These are phyloP conservation scores for Zymoseptoria ardabiliae DNA, from an alignment of 2,329 filamentous ascomycete species.

Conservation along the genomic window DNA sequence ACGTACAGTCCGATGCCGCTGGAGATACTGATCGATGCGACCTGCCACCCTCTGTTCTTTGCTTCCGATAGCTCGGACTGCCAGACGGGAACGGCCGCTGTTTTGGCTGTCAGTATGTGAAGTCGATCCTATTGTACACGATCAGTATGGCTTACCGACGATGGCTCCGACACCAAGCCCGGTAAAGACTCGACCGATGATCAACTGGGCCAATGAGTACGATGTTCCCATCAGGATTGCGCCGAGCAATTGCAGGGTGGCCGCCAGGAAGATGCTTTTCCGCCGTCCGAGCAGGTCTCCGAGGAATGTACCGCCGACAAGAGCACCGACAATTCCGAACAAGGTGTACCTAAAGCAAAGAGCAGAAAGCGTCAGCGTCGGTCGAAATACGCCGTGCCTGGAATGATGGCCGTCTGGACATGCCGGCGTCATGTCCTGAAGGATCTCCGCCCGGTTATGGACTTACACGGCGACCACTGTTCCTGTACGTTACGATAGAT, in stretches of 20 bases:
- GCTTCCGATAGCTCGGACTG: conserved; percentile 34
- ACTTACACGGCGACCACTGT: not conserved
- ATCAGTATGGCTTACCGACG: not conserved
- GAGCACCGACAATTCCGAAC: not conserved
- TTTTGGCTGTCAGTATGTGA: conserved; percentile 1
- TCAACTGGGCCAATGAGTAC: conserved; percentile 36
- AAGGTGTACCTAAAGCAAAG: not conserved
- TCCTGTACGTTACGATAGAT: not conserved
- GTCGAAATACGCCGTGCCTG: not conserved
- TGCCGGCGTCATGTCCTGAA: not conserved
- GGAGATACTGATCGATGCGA: conserved; percentile 2
- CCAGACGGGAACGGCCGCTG: conserved; percentile 34
- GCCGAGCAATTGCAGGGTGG: conserved; percentile 42
- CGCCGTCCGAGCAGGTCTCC: conserved; percentile 45
- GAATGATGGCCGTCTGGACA: not conserved
- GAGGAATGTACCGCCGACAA: conserved; percentile 13
- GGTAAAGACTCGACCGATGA: conserved; percentile 40
- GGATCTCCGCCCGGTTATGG: not conserved
- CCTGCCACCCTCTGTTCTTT: not conserved
- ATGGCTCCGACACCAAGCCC: conserved; percentile 39
- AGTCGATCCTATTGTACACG: not conserved
- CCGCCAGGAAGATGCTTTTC: conserved; percentile 39
- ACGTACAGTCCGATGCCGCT: conserved; percentile 31
- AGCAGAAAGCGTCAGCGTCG: not conserved
- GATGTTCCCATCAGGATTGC: conserved; percentile 31